A percentile compares a stretch with the other conserved stretches of the same genome.
These are phyloP conservation scores for Colletotrichum brevisporum DNA, from an alignment of 2,329 filamentous ascomycete genomes.

Conservation along the genomic window DNA sequence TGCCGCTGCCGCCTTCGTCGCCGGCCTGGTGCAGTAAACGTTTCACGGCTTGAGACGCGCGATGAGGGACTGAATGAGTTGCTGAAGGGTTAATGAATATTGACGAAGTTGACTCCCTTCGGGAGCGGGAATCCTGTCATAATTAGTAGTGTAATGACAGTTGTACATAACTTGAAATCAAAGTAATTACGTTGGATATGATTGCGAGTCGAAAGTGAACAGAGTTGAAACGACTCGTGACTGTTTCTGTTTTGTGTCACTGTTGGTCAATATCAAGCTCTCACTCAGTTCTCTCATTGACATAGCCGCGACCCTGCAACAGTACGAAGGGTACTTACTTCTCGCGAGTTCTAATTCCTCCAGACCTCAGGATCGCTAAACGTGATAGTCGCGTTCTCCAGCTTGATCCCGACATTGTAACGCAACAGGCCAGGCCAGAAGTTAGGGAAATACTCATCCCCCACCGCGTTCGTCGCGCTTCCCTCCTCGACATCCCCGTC, in stretches of 20 bases:
- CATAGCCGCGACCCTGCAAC: too few relatives aligned
- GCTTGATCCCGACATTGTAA: constrained; percentile 6
- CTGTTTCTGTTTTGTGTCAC: too few relatives aligned
- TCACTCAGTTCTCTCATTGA: too few relatives aligned
- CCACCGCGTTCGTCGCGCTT: constrained; percentile 4
- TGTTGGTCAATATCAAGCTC: too few relatives aligned
- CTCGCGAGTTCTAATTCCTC: not conserved
- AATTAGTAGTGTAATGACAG: not conserved
- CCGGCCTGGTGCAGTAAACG: constrained; percentile 31
- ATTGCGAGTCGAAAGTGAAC: too few relatives aligned
- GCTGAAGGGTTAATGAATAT: not conserved
- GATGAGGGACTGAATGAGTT: not conserved
- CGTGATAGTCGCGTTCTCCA: constrained; percentile 22
- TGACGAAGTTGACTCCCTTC: not conserved
- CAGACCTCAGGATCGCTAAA: constrained; percentile 11
- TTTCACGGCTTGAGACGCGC: too few relatives aligned
- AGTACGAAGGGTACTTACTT: too few relatives aligned
- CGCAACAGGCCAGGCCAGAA: constrained; percentile 30
- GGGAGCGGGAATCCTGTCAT: not conserved
- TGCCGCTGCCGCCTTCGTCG: constrained; percentile 48
- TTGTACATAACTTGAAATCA: not conserved
- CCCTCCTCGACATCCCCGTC: constrained; percentile 14
- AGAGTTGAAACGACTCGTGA: too few relatives aligned
- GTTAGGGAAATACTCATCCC: constrained; percentile 29
- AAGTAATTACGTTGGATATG: not conserved